Percentiles rank a stretch among this genome's conserved stretches.
These are phyloP conservation scores for Boeremia exigua DNA, from an alignment of 2,329 filamentous ascomycete species.

Conservation along the genomic window DNA sequence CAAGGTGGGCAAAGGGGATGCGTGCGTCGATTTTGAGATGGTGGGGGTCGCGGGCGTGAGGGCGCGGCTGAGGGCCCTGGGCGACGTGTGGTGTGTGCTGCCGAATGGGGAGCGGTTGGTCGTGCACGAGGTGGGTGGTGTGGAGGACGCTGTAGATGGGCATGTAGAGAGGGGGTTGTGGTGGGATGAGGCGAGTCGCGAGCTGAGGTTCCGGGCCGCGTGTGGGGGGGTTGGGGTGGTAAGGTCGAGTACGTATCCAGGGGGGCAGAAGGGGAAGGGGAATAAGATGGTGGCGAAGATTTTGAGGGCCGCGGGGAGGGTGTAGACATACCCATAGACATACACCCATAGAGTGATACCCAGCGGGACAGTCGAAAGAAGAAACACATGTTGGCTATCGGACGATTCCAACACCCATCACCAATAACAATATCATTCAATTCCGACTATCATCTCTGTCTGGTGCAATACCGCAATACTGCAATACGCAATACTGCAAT, in stretches of 20 bases:
- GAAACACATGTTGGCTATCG: too few relatives aligned
- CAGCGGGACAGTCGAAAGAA: too few relatives aligned
- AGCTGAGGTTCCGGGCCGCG: slow-evolving; percentile 11
- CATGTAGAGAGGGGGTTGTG: slow-evolving; percentile 9
- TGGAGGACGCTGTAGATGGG: neutral
- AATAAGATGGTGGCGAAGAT: slow-evolving; percentile 14
- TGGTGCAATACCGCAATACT: too few relatives aligned
- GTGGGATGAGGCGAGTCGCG: neutral
- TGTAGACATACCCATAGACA: too few relatives aligned
- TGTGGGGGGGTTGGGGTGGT: slow-evolving; percentile 9
- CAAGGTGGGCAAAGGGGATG: slow-evolving; percentile 73
- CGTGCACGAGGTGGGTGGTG: slow-evolving; percentile 23
- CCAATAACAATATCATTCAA: too few relatives aligned
- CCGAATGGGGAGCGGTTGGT: slow-evolving; percentile 39
- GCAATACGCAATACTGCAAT: too few relatives aligned
- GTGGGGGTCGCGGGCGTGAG: too few relatives aligned
- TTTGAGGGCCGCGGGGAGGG: neutral
- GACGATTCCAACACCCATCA: too few relatives aligned
- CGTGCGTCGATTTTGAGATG: slow-evolving; percentile 70
- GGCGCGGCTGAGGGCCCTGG: too few relatives aligned
- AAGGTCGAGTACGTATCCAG: slow-evolving; percentile 20
- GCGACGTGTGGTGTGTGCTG: slow-evolving; percentile 66
- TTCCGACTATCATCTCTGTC: too few relatives aligned
- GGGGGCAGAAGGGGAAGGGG: slow-evolving; percentile 14
- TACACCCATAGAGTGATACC: too few relatives aligned